Evolutionary conservation across 2,329 filamentous ascomycete species (phyloP).

Genomic region (Furcasterigmium sp.): DNA sequence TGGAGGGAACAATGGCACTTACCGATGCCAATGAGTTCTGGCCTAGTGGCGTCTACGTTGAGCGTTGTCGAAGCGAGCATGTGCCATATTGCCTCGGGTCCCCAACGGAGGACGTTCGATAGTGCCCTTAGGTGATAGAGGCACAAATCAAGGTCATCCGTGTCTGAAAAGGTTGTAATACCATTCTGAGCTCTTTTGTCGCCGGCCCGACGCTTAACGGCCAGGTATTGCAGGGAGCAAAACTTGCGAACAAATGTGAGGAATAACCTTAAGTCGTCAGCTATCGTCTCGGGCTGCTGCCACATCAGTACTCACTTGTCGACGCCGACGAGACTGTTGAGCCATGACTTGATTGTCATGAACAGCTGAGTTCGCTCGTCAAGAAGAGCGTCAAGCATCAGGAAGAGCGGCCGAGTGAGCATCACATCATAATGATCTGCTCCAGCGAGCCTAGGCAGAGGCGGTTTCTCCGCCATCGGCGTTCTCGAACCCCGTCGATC

Average conservation of each 20-base stretch:
- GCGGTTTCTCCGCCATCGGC: conserved; percentile 25
- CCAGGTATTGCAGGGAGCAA: conserved; percentile 48
- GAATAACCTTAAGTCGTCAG: conserved; percentile 45
- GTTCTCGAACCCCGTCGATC: conserved; percentile 36
- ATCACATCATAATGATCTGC: conserved; percentile 65
- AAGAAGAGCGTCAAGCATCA: conserved; percentile 72
- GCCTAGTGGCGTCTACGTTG: conserved; percentile 38
- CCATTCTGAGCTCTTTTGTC: conserved; percentile 18
- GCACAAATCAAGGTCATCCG: conserved; percentile 70
- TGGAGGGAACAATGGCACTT: conserved; percentile 22
- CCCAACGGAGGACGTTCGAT: conserved; percentile 65
- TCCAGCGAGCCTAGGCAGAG: conserved; percentile 41
- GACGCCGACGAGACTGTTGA: conserved; percentile 61
- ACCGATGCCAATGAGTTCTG: conserved; percentile 44
- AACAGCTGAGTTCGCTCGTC: conserved; percentile 70
- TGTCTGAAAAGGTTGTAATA: conserved; percentile 35
- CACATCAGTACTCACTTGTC: conserved; percentile 52
- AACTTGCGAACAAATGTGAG: conserved; percentile 56
- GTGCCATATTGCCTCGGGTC: conserved; percentile 65
- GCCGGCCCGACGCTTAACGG: conserved; percentile 16
- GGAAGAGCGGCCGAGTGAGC: conserved; percentile 73
- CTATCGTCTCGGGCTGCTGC: background rate
- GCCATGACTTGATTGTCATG: conserved; percentile 74
- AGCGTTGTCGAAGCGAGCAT: conserved; percentile 60
- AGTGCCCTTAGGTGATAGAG: conserved; percentile 74